These are phyloP conservation scores for Petunia axillaris DNA, from an alignment of 257 asterid genomes.

Conservation along the genomic window DNA sequence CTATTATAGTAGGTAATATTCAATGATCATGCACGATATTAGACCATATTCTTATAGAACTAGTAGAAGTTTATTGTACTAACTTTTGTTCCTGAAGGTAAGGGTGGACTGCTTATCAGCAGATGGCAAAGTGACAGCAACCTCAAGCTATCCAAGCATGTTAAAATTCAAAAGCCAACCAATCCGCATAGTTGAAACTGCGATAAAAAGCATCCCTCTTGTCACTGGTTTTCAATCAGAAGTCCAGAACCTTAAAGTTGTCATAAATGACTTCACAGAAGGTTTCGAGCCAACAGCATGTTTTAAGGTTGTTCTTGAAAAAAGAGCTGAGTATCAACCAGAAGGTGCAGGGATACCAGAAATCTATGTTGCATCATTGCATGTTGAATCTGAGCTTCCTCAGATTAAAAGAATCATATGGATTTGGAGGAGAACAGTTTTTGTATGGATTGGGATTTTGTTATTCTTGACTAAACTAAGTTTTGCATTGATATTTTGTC, in stretches of 20 bases:
- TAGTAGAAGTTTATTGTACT: not conserved
- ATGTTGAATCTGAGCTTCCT: conserved; percentile 53
- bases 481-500: conserved; percentile 36
- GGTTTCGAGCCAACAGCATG: conserved; percentile 44
- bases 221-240: conserved; percentile 60
- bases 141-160: conserved; percentile 57
- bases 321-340: conserved; percentile 52
- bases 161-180: conserved; percentile 57
- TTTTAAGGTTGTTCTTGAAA: conserved; percentile 52
- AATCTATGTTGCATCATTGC: conserved; percentile 49
- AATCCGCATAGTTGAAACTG: conserved; percentile 40
- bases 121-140: conserved; percentile 41
- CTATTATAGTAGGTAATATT: too few species aligned
- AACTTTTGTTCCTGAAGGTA: conserved; percentile 38
- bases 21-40: not conserved
- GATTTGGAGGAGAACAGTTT: conserved; percentile 57
- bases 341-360: conserved; percentile 59
- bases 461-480: conserved; percentile 37
- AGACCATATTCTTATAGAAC: not conserved
- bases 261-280: conserved; percentile 40
- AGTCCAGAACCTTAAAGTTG: conserved; percentile 48
- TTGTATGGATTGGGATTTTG: conserved; percentile 52
- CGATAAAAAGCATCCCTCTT: conserved; percentile 48
- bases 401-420: conserved; percentile 40
- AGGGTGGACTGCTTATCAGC: conserved; percentile 54